Base-by-base conservation (phyloP, 1,284 basidiomycete species). In the Rhodotorula glutinis region DNA sequence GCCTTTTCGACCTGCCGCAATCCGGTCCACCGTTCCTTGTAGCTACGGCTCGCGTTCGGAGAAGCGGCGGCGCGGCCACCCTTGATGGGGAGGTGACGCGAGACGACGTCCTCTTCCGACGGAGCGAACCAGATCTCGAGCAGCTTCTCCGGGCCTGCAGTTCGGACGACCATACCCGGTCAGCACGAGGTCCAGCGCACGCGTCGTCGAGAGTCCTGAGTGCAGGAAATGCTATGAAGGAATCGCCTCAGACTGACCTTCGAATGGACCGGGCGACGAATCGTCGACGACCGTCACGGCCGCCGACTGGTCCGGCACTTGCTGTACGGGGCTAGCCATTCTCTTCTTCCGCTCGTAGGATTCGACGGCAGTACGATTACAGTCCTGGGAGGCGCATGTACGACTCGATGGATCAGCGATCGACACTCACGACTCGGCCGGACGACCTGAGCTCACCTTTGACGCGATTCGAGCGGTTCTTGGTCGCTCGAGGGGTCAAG, bases 81-180 rank as follows among this genome's bases (percentile, higher is more conserved):
- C 66, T 60, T 78, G 56, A 68, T 30, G 14, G 58, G 65, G 23
- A 71, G 51, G 9, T 55, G 33, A 44, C 63, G 61, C 27, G 77
- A 73, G 19, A 82, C 78, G 13, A 90, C 81, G 54, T 83, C 79
- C 16, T 84, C 83, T 17, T 86, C 81, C 10, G 87, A 88, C 25
- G 90, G 89, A 8, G 91, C 88, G 79, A 98, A 98, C 96, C 96
- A 98, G 64, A 98, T 87, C 81, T 98, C 96, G 63, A 98, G 86
- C 52, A 98, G 86, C 81, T 99, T 99, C 82, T 99, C 96, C 67
- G 95, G 91, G 1, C 80, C 79, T 73, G 60, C 30, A 3, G 0
- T 3, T 47, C n/a, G 9, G 11, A 11, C 21, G 46, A 7, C 2
- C 21, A 3, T 5, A 47, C 11, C 10, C 46, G 21, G n/a, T n/a